Percentiles rank a stretch among this genome's conserved stretches.
Conservation (phyloP, 352 stramenopile genomes). For the Globisporangium canariense region DNA sequence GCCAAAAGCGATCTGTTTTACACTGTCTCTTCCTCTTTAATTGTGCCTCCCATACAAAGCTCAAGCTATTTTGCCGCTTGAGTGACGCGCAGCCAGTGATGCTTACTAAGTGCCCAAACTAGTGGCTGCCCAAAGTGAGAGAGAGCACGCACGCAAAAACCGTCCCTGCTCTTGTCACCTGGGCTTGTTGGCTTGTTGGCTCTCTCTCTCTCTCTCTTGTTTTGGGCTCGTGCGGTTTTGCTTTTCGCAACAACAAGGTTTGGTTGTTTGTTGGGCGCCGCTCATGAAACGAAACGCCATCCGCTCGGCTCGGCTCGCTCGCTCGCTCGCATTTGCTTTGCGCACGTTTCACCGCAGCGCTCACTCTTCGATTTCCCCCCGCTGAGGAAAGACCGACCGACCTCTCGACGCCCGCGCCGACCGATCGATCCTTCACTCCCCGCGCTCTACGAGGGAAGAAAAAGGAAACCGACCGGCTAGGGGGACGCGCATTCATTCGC, state of each 20-base stretch:
- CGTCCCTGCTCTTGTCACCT: not conserved
- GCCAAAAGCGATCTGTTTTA: not conserved
- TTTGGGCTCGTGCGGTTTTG: not conserved
- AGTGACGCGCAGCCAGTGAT: not conserved
- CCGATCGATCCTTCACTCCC: not conserved
- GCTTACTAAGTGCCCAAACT: not conserved
- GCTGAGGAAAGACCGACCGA: slow-evolving; percentile 5
- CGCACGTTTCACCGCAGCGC: not conserved
- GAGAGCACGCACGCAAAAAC: not conserved
- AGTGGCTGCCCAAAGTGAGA: not conserved
- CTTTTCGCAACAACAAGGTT: not conserved
- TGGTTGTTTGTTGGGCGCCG: not conserved
- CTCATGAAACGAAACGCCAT: not conserved
- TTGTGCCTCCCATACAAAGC: not conserved
- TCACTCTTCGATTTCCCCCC: slow-evolving; percentile 14
- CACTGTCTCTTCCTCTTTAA: not conserved
- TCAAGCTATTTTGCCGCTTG: not conserved
- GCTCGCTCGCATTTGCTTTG: not conserved
- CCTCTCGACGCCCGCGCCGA: slow-evolving; percentile 8
- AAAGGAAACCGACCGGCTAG: not conserved
- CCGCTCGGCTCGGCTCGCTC: not conserved
- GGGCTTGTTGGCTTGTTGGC: not conserved
- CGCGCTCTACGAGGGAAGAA: not conserved
- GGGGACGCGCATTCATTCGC: not conserved
- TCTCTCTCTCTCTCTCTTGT: not conserved